phyloP scores from a whole-genome alignment of 2,329 filamentous ascomycete genomes.

The Pezicula carpinea region DNA sequence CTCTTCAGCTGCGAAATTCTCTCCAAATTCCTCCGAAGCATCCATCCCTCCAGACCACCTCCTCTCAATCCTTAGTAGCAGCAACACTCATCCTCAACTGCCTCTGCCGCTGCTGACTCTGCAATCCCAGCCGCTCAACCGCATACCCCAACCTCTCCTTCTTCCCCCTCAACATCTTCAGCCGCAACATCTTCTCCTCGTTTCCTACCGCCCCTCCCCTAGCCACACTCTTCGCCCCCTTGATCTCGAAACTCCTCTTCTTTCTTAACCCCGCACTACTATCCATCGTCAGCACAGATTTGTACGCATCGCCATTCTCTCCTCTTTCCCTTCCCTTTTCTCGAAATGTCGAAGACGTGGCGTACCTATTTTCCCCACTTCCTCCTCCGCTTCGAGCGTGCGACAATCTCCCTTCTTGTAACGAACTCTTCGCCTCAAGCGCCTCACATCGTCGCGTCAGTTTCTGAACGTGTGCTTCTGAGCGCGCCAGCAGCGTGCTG shows the following conservation, averaged over 20 bases:
- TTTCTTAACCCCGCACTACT: slow-evolving; percentile 36
- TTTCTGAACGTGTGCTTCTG: slow-evolving; percentile 60
- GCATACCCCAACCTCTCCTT: slow-evolving; percentile 68
- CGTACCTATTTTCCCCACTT: too few species aligned
- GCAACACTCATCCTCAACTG: slow-evolving; percentile 72
- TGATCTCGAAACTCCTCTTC: slow-evolving; percentile 35
- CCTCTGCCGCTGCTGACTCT: slow-evolving; percentile 63
- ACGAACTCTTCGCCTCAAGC: slow-evolving; percentile 59
- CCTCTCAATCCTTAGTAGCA: slow-evolving; percentile 27
- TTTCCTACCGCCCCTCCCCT: slow-evolving; percentile 11
- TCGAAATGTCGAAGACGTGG: too few species aligned
- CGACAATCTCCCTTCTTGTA: slow-evolving; percentile 57
- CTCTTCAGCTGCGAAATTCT: not conserved
- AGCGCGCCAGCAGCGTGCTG: slow-evolving; percentile 54
- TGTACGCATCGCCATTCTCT: too few species aligned
- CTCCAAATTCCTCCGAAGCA: not conserved
- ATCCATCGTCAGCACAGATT: too few species aligned
- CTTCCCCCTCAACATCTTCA: slow-evolving; percentile 61
- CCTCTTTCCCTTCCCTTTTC: too few species aligned
- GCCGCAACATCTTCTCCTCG: slow-evolving; percentile 33
- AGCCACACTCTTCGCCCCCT: slow-evolving; percentile 19
- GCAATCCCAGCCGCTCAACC: slow-evolving; percentile 62
- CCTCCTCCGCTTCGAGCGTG: slow-evolving; percentile 27
- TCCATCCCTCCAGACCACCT: not conserved
- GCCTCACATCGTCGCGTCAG: slow-evolving; percentile 61